Base-by-base conservation (phyloP, 306 rosid genomes). In the Lablab purpureus region DNA sequence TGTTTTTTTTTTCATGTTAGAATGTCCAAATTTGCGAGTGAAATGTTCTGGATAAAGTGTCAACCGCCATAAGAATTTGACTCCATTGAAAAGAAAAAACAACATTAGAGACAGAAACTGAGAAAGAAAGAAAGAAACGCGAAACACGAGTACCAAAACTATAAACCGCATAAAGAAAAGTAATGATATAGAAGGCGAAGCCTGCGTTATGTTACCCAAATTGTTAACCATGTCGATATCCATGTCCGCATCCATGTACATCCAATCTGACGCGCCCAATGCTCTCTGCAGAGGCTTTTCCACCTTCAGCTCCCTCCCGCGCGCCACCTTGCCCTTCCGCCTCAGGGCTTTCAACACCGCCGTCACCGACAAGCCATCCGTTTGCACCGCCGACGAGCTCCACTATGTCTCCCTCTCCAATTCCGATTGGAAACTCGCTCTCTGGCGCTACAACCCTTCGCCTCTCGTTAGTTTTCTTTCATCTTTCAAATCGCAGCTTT, bases 361-460 rank as follows among this genome's bases (percentile, higher is more conserved):
- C 67, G 68, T 85, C 40, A 81, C 84, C 18, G 96, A 90, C 7
- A 91, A 90, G 83, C 99, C 97, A 25, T 82, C 97, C 58, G 63
- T 89, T 64, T 96, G 99, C 82, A 93, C 98, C 18, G 99, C 99
- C 37, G 99, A 96, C 63, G 99, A 96, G 84, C 94, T 96, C 6
- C 99, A 96, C 76, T 93, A 91, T 80, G 98, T 93, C 21, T 84
- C 99, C 63, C 87, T 91, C n/a, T 59, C 88, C 11, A 84, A 81
- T 80, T 96, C 92, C 80, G 93, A 91, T 80, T 96, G 99, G 99
- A 84, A 82, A 46, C 94, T 93, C 71, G 97, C 99, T 2, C 93
- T 96, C 83, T 96, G 99, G 99, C 99, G 99, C 27, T 96, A 96
- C 75, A 88, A 64, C 34, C 98, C 99, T 56, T 85, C 85, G 62